Evolutionary conservation across 371 early-diverging fungal genomes (phyloP).

Genomic region (Mortierella sp.): DNA sequence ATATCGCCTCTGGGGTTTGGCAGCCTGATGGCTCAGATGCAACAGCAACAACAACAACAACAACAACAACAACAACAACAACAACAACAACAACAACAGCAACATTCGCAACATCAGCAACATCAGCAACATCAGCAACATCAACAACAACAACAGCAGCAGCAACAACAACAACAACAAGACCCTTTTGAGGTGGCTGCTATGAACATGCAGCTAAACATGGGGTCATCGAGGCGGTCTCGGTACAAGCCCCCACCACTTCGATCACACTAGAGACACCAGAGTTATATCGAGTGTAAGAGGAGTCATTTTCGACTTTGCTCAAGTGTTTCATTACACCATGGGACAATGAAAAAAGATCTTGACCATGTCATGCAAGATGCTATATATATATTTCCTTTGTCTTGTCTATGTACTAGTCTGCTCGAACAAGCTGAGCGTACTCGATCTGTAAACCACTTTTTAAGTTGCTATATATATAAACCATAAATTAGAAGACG

Average conservation of each 20-base stretch:
- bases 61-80: background rate
- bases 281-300: too few species aligned
- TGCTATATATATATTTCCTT: too few species aligned
- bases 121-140: slow-evolving; percentile 18
- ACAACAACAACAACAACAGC: slow-evolving; percentile 14
- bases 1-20: slow-evolving; percentile 18
- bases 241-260: slow-evolving; percentile 47
- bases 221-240: slow-evolving; percentile 49
- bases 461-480: slow-evolving; percentile 16
- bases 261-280: slow-evolving; percentile 8
- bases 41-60: slow-evolving; percentile 7
- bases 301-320: too few species aligned
- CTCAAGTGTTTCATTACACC: too few species aligned
- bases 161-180: slow-evolving; percentile 10
- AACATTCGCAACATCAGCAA: slow-evolving; percentile 2
- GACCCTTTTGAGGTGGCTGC: slow-evolving; percentile 35
- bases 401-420: background rate
- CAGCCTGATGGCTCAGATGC: slow-evolving; percentile 16
- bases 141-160: slow-evolving; percentile 17
- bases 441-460: slow-evolving; percentile 41
- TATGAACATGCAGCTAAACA: slow-evolving; percentile 36
- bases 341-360: too few species aligned
- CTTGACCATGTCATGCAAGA: too few species aligned
- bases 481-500: background rate
- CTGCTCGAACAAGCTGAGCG: slow-evolving; percentile 12